Conservation (phyloP, 2,329 filamentous ascomycete species). For the Xylariomycetidae sp. region DNA sequence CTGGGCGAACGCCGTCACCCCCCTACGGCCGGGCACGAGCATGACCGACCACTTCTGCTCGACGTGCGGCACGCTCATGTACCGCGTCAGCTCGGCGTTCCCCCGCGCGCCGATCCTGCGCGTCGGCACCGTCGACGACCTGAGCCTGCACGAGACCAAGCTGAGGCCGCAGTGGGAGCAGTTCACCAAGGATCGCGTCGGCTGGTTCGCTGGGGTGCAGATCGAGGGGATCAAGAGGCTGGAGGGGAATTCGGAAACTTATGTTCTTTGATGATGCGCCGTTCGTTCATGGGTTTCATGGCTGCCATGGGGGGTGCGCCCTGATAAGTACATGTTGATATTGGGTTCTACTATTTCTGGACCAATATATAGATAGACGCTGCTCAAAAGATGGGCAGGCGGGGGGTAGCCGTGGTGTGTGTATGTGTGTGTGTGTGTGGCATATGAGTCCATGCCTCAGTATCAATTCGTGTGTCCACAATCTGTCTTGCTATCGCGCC, state of each 20-base stretch:
- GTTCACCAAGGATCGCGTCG: slow-evolving; percentile 46
- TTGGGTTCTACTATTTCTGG: too few relatives aligned
- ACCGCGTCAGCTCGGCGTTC: slow-evolving; percentile 40
- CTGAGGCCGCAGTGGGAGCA: slow-evolving; percentile 49
- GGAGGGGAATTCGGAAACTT: slow-evolving; percentile 14
- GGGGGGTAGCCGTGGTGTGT: too few relatives aligned
- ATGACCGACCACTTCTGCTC: slow-evolving; percentile 62
- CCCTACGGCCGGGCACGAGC: slow-evolving; percentile 27
- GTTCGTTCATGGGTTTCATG: too few relatives aligned
- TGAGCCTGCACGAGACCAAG: slow-evolving; percentile 50
- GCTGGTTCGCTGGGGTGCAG: slow-evolving; percentile 37
- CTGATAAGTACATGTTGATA: too few relatives aligned
- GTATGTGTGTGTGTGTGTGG: too few relatives aligned
- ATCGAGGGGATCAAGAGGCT: slow-evolving; percentile 29
- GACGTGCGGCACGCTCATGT: slow-evolving; percentile 58
- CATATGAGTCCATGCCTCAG: too few relatives aligned
- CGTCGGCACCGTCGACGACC: slow-evolving; percentile 60
- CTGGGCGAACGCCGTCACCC: neutral
- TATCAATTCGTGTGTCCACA: too few relatives aligned
- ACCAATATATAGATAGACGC: too few relatives aligned
- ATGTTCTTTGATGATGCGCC: neutral
- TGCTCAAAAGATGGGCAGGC: too few relatives aligned
- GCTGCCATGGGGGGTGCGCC: too few relatives aligned
- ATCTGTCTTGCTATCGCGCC: too few relatives aligned
- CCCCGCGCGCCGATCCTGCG: slow-evolving; percentile 46